These are phyloP conservation scores for Osmanthus fragrans DNA, from an alignment of 257 asterid genomes.

Conservation along the genomic window DNA sequence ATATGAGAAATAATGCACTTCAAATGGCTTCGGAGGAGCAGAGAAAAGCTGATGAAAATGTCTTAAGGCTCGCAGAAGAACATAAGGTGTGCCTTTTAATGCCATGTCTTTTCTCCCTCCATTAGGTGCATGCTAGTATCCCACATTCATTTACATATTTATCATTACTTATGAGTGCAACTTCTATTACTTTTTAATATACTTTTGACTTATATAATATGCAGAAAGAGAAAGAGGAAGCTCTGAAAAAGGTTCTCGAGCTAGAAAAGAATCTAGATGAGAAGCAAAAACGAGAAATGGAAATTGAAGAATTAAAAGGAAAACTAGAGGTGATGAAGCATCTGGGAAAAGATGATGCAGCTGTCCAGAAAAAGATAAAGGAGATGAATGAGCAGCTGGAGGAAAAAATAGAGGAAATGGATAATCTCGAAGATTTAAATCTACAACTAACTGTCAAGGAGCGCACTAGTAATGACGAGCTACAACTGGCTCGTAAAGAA, in stretches of 20 bases:
- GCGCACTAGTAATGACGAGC: constrained; percentile 60
- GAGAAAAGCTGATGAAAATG: constrained; percentile 72
- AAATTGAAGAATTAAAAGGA: constrained; percentile 53
- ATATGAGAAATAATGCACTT: constrained; percentile 63
- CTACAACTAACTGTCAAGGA: constrained; percentile 46
- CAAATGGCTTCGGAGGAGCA: constrained; percentile 85
- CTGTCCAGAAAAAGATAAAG: constrained; percentile 43
- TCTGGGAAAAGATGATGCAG: constrained; percentile 57
- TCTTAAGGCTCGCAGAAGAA: constrained; percentile 76
- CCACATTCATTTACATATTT: constrained; percentile 8
- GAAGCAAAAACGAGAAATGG: constrained; percentile 62
- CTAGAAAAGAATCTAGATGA: constrained; percentile 52
- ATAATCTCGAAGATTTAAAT: constrained; percentile 36
- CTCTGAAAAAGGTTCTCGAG: constrained; percentile 55
- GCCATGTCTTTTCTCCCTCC: constrained; percentile 10
- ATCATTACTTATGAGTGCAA: not conserved
- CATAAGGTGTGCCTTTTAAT: constrained; percentile 54
- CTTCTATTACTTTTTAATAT: constrained; percentile 14
- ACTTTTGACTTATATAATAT: constrained; percentile 17
- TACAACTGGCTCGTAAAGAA: constrained; percentile 57
- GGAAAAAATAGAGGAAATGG: constrained; percentile 44
- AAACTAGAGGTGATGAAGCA: constrained; percentile 61
- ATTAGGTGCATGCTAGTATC: constrained; percentile 3
- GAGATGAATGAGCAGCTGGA: constrained; percentile 45
- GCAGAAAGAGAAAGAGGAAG: constrained; percentile 76